Base-by-base conservation (phyloP, 768 basidiomycete genomes). In the Porpolomopsis calyptriformis region DNA sequence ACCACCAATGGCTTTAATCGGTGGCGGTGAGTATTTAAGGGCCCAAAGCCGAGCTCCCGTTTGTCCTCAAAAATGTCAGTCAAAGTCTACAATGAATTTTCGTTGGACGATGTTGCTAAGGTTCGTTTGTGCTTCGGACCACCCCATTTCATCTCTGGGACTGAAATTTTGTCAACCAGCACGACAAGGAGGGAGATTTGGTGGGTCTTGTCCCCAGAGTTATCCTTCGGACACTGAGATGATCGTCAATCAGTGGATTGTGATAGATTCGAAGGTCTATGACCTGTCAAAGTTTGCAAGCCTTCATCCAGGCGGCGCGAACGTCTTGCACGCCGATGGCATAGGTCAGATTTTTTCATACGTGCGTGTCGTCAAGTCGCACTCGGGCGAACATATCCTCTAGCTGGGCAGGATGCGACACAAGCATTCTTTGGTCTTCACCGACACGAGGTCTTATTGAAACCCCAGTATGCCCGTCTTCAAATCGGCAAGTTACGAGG, bases 341-440 rank as follows among this genome's bases (percentile, higher is more conserved):
- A 72, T 94, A 43, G 85, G 85, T 84, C 55, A 54, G 76, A 56
- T 3, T 40, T 45, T 20, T 22, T 19, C 7, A 4, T 25, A 43
- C 19, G 42, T 22, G 37, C 11, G 18, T 33, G 4, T 14, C 6
- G 42, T 36, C 12, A 34, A 16, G 20, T 34, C 14, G 6, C 10
- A 20, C 25, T 39, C 37, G 27, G 31, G 24, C 20, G 20, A 31
- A 18, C 23, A 19, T 39, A 40, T 37, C n/a, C 4, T 24, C 23
- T 37, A 70, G 88, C 85, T 44, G 83, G 84, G n/a, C 68, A 80
- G 56, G 83, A 85, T 49, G 78, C 83, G 0, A 91, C 90, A 3
- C 68, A 85, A 26, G 74, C 74, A 1, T 93, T 93, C 73, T 93
- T 85, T 50, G 81, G 84, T 6, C 73, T 93, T 42, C 91, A 94